phyloP scores from a whole-genome alignment of 148 eudicot species.

The Rhododendron henanense region DNA sequence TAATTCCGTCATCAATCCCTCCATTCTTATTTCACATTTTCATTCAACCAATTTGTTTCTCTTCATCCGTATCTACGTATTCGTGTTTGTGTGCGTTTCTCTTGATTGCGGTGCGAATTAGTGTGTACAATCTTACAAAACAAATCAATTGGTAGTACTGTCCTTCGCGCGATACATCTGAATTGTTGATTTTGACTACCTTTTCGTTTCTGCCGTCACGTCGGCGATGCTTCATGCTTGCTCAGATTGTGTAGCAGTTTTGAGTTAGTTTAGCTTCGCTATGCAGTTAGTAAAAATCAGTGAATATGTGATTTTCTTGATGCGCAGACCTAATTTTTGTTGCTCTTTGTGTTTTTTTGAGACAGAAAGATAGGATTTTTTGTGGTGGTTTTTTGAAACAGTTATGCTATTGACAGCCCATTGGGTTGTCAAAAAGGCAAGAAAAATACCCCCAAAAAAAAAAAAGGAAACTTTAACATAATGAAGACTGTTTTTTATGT shows the following conservation, averaged over 20 bases:
- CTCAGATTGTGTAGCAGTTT: not conserved
- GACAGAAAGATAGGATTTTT: not conserved
- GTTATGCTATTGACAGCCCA: not conserved
- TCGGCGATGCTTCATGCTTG: not conserved
- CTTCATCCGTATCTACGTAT: not conserved
- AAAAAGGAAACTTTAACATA: no score
- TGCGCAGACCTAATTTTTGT: not conserved
- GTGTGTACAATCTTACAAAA: not conserved
- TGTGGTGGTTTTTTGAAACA: not conserved
- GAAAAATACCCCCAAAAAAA: not conserved
- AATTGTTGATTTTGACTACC: not conserved
- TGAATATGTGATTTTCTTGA: not conserved
- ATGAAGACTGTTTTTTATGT: no score
- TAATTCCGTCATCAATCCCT: not conserved
- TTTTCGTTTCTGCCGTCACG: not conserved
- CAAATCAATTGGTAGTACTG: not conserved
- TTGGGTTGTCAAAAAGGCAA: not conserved
- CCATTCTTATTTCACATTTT: not conserved
- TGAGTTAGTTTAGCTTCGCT: not conserved
- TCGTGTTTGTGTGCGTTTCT: not conserved
- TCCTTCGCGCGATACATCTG: not conserved
- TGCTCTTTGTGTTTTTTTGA: not conserved
- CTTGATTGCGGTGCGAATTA: not conserved
- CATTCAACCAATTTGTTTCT: not conserved
- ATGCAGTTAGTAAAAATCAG: not conserved